Base-by-base conservation (phyloP, 805 yeast genomes). In the Metschnikowia cubensis region DNA sequence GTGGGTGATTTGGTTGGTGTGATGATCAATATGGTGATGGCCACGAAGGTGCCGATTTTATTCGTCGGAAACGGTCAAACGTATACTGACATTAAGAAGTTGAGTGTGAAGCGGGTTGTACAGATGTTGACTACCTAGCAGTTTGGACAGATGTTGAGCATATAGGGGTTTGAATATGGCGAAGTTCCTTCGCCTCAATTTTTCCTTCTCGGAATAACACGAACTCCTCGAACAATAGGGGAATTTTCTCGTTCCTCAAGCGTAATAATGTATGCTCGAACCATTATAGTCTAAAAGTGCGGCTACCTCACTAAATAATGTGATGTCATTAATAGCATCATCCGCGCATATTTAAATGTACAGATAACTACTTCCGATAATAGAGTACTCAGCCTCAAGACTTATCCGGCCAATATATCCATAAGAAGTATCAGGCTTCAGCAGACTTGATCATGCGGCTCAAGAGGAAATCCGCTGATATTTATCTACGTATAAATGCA, bases 61-160 rank as follows among this genome's bases (percentile, higher is more conserved):
- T 94, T 94, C 67, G 94, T 92, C 47, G 99, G 99, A 34, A 89
- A 91, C 2, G 99, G 99, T 11, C 99, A 92, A 72, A 92, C 96
- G 2, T 92, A 92, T 62, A 92, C 98, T 0, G 99, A 92, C 67
- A 75, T 92, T 53, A 82, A 96, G 67, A 85, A 96, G 11, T 72
- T 92, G 58, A 87, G 92, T 63, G 96, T 92, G 8, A 89, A 85
- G 51, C 85, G 96, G 86, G 96, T 96, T 0, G 98, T 94, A 17
- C 83, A 84, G 53, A 82, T 86, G 75, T 74, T 92, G 57, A 83
- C 89, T 84, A 74, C 82, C 32, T 86, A 42, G 35, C n/a, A 33
- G 8, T 25, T 96, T 0, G 98, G 94, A 18, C 83, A 84, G 53
- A 82, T 86, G 75, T 74, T 92, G 57, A 83, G 89, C 83, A 74